Conservation (phyloP, 2,329 filamentous ascomycete genomes). For the Trichothecium roseum region DNA sequence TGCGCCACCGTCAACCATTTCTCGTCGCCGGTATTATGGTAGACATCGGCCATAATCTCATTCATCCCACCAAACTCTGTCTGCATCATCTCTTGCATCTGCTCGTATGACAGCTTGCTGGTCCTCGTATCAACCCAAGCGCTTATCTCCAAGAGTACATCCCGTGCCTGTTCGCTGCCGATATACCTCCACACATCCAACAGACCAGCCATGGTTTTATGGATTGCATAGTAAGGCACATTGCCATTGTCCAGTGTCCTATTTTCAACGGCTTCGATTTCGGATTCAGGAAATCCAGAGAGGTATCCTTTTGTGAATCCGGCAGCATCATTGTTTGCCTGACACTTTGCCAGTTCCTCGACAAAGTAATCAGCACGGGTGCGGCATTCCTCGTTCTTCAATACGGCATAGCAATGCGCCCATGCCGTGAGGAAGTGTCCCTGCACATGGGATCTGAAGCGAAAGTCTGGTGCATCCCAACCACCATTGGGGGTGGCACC, state of each 20-base stretch:
- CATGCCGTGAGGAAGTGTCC: slow-evolving; percentile 40
- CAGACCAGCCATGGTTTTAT: slow-evolving; percentile 41
- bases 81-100: slow-evolving; percentile 37
- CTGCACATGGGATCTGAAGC: slow-evolving; percentile 39
- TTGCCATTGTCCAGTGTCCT: slow-evolving; percentile 35
- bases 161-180: slow-evolving; percentile 28
- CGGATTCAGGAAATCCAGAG: slow-evolving; percentile 40
- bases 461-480: slow-evolving; percentile 44
- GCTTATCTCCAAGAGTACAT: slow-evolving; percentile 32
- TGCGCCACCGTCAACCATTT: slow-evolving; percentile 34
- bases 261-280: slow-evolving; percentile 31
- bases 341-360: slow-evolving; percentile 37
- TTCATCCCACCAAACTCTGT: slow-evolving; percentile 46
- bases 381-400: slow-evolving; percentile 30
- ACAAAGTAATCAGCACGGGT: slow-evolving; percentile 34
- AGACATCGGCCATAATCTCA: slow-evolving; percentile 37
- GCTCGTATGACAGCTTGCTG: slow-evolving; percentile 23
- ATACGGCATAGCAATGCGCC: slow-evolving; percentile 35
- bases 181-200: slow-evolving; percentile 37
- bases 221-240: slow-evolving; percentile 43
- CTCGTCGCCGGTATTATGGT: slow-evolving; percentile 31
- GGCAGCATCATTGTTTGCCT: slow-evolving; percentile 34
- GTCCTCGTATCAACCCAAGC: slow-evolving; percentile 39
- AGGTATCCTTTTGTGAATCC: slow-evolving; percentile 36
- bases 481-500: slow-evolving; percentile 35